Evolutionary conservation across 73 alveolate genomes (phyloP).

Genomic region (Tetrahymena thermophila): DNA sequence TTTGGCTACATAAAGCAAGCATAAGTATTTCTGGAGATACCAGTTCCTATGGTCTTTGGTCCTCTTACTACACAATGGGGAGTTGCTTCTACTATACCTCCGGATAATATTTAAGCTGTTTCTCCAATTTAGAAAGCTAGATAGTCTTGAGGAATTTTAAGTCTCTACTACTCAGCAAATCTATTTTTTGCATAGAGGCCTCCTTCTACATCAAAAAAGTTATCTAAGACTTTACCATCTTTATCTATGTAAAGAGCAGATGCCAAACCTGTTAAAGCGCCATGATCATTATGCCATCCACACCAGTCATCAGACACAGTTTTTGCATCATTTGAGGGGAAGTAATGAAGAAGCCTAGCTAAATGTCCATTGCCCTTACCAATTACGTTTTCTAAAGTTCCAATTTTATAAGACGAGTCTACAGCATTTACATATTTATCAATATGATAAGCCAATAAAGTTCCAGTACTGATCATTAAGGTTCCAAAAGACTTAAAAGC

Average conservation of each 20-base stretch:
- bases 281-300: conserved; percentile 84
- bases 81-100: conserved; percentile 73
- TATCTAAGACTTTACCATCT: conserved; percentile 27
- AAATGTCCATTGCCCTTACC: conserved; percentile 39
- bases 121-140: conserved; percentile 73
- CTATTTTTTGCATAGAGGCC: conserved; percentile 72
- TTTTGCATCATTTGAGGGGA: conserved; percentile 38
- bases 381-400: conserved; percentile 38
- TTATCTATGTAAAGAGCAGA: conserved; percentile 60
- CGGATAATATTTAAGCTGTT: conserved; percentile 62
- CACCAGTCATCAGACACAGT: conserved; percentile 50
- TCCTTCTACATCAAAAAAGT: conserved; percentile 43
- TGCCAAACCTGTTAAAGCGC: conserved; percentile 64
- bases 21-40: conserved; percentile 56
- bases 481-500: conserved; percentile 57
- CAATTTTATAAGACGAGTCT: conserved; percentile 23
- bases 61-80: conserved; percentile 65
- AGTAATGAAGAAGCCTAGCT: conserved; percentile 70
- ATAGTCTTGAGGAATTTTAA: conserved; percentile 41
- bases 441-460: conserved; percentile 49
- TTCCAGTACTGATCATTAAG: conserved; percentile 54
- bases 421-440: conserved; percentile 48
- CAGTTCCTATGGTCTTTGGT: conserved; percentile 32
- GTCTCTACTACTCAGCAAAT: conserved; percentile 31
- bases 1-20: conserved; percentile 69